Conservation (phyloP, 768 basidiomycete species). For the Collybia nuda region DNA sequence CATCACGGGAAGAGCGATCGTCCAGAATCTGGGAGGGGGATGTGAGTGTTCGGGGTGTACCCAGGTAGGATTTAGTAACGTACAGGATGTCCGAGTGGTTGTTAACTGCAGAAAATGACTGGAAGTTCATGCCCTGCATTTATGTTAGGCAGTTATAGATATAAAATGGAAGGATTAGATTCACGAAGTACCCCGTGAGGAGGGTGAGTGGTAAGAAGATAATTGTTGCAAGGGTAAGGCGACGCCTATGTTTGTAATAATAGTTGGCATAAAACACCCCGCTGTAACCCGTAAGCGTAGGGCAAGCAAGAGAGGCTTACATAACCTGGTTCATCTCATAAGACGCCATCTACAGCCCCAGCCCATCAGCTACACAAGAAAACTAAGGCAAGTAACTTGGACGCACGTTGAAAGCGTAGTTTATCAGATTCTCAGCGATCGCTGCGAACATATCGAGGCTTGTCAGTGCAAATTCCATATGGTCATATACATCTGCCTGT, state of each 20-base stretch:
- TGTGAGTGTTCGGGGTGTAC: neutral
- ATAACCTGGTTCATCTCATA: slow-evolving; percentile 76
- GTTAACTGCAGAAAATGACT: slow-evolving; percentile 46
- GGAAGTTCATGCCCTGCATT: slow-evolving; percentile 69
- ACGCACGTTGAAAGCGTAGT: slow-evolving; percentile 68
- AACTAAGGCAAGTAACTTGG: neutral
- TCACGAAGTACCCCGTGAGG: slow-evolving; percentile 65
- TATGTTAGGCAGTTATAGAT: neutral
- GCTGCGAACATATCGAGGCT: slow-evolving; percentile 69
- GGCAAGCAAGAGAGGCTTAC: slow-evolving; percentile 28
- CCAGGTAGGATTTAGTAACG: slow-evolving; percentile 13
- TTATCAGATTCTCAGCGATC: slow-evolving; percentile 65
- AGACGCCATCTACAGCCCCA: slow-evolving; percentile 51
- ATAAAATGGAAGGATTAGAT: slow-evolving; percentile 6
- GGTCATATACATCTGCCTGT: slow-evolving; percentile 70
- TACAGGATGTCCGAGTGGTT: slow-evolving; percentile 45
- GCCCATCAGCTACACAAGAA: neutral
- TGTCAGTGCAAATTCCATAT: slow-evolving; percentile 65
- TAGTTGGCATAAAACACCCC: neutral
- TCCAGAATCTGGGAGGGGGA: slow-evolving; percentile 55
- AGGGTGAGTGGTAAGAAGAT: slow-evolving; percentile 71
- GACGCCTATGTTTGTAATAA: slow-evolving; percentile 41
- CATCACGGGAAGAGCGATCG: slow-evolving; percentile 61
- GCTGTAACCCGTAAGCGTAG: neutral
- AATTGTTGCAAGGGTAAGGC: slow-evolving; percentile 66